Base-by-base conservation (phyloP, 352 stramenopile species). In the Pythium grandisporangium region DNA sequence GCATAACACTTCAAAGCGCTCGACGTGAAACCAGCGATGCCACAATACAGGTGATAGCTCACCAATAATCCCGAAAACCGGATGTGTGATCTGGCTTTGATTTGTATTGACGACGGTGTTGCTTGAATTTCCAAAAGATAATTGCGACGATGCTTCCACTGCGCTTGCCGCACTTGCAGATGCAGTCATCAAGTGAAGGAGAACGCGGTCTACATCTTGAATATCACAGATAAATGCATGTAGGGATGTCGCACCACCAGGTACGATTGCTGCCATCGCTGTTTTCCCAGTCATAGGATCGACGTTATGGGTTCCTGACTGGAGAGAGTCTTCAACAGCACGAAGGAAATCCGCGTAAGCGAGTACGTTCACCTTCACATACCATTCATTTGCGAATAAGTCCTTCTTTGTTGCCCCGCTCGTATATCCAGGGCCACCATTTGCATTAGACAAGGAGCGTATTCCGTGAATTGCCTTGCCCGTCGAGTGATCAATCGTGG, bases 1-100 rank as follows among this genome's bases (percentile, higher is more conserved):
- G 4, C 55, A 63, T 2, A 95, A 44, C 24, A 95, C 61, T 39
- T 95, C 82, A 52, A 95, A 92, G 10, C 79, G 73, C 23, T 95
- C 82, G 10, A 95, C 75, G 46, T 76, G 84, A 46, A 95, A 95
- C 82, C 82, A 95, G 16, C 82, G 80, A 41, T 95, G 82, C 82
- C 82, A 95, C 24, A 93, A 39, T n/a, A 92, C 74, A 12, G 80
- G 73, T 12, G 82, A 86, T 5, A 95, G 55, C 16, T 93, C 73
- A 11, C 82, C 82, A 40, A 95, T 87, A 53, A 94, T 91, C 42
- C 82, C 84, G 50, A 94, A 94, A n/a, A 94, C 81, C 1, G 81
- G 81, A 24, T 92, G 79, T 3, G 76, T 81, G 7, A 41, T 48
- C 37, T 74, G 63, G n/a, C 44, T 61, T 23, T 64, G 80, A 21